Evolutionary conservation across 2,329 filamentous ascomycete species (phyloP).

Genomic region (Clonostachys rhizophaga): DNA sequence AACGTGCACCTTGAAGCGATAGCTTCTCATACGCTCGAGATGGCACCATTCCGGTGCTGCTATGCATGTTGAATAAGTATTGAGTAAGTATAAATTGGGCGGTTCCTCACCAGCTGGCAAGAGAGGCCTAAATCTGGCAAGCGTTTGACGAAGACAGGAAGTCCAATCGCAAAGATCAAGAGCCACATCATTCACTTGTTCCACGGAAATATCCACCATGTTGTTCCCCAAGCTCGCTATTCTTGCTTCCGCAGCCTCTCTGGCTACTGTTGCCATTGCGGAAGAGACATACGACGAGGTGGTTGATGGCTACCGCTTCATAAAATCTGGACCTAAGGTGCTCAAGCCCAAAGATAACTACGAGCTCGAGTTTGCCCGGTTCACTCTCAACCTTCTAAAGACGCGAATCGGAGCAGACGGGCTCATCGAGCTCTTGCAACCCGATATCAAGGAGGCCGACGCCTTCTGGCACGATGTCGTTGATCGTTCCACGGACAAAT

Average conservation of each 20-base stretch:
- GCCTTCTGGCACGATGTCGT: constrained; percentile 14
- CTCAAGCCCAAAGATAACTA: constrained; percentile 5
- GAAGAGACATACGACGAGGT: not conserved
- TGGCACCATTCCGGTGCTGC: too few species aligned
- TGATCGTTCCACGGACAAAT: constrained; percentile 5
- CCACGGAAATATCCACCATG: too few species aligned
- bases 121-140: too few species aligned
- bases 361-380: constrained; percentile 7
- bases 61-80: too few species aligned
- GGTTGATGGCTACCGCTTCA: constrained; percentile 1
- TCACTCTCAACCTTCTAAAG: constrained; percentile 12
- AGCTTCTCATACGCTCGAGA: too few species aligned
- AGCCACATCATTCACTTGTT: too few species aligned
- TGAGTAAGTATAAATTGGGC: too few species aligned
- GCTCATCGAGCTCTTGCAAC: constrained; percentile 11
- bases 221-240: not conserved
- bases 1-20: too few species aligned
- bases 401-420: constrained; percentile 10
- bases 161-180: too few species aligned
- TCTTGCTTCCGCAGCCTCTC: not conserved
- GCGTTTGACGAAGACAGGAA: too few species aligned
- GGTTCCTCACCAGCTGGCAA: too few species aligned
- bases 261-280: not conserved
- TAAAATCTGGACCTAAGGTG: constrained; percentile 4
- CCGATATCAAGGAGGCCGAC: constrained; percentile 13